These are phyloP conservation scores for Aspergillus cejpii DNA, from an alignment of 2,329 filamentous ascomycete species.

Conservation along the genomic window DNA sequence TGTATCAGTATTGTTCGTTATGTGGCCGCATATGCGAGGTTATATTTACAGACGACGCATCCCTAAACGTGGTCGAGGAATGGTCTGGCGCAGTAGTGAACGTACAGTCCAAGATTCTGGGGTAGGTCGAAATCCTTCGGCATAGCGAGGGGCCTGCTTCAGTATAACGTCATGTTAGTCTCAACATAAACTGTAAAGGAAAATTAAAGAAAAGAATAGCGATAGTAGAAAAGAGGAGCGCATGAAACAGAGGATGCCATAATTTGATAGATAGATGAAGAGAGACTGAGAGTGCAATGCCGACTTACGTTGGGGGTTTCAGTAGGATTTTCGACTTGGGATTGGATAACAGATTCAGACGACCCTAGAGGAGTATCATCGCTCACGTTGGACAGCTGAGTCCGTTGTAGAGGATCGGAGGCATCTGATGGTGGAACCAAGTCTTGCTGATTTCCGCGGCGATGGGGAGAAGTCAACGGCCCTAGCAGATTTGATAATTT, in stretches of 20 bases:
- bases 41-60: constrained; percentile 22
- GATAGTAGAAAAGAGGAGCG: constrained; percentile 1
- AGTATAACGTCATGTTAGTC: not conserved
- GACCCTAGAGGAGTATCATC: constrained; percentile 13
- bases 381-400: constrained; percentile 20
- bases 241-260: constrained; percentile 1
- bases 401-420: constrained; percentile 17
- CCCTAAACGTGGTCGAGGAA: constrained; percentile 15
- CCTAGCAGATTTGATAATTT: constrained; percentile 13
- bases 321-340: not conserved
- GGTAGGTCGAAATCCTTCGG: constrained; percentile 11
- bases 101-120: constrained; percentile 14
- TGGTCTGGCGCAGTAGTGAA: constrained; percentile 14
- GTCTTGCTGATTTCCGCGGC: constrained; percentile 1
- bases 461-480: constrained; percentile 4
- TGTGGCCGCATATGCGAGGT: constrained; percentile 2
- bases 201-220: not conserved
- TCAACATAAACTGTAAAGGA: too few species aligned
- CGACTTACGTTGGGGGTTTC: not conserved
- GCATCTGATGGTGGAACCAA: constrained; percentile 17
- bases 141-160: constrained; percentile 16
- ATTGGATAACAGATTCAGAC: constrained; percentile 3
- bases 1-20: constrained; percentile 9
- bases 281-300: not conserved
- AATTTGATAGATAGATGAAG: not conserved